Evolutionary conservation across 768 basidiomycete species (phyloP).

Genomic region (Boletus vermiculosoides): DNA sequence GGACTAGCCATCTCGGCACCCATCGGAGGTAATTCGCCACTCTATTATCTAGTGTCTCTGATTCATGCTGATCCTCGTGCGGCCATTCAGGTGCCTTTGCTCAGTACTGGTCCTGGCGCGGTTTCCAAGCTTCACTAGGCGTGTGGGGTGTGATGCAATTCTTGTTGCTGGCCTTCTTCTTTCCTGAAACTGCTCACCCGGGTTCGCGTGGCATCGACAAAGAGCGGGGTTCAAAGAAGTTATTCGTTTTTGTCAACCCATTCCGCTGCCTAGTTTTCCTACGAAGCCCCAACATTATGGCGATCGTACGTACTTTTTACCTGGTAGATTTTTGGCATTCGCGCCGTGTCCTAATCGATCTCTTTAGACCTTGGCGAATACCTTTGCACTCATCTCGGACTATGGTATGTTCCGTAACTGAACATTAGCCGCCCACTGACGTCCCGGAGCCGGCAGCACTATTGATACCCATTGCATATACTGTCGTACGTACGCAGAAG

Average conservation of each 20-base stretch:
- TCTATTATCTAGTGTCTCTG: neutral
- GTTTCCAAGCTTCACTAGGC: slow-evolving; percentile 51
- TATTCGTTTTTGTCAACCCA: slow-evolving; percentile 57
- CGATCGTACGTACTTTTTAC: slow-evolving; percentile 42
- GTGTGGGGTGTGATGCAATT: slow-evolving; percentile 40
- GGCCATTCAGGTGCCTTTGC: slow-evolving; percentile 42
- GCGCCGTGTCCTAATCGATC: neutral
- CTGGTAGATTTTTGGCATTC: neutral
- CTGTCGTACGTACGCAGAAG: slow-evolving; percentile 46
- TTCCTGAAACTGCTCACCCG: slow-evolving; percentile 73
- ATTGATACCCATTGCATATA: slow-evolving; percentile 62
- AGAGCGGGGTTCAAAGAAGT: slow-evolving; percentile 17
- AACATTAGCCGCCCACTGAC: neutral
- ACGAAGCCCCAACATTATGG: slow-evolving; percentile 57
- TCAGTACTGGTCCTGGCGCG: slow-evolving; percentile 65
- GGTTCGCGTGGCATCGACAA: slow-evolving; percentile 55
- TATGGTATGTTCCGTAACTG: slow-evolving; percentile 33
- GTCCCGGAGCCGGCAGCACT: slow-evolving; percentile 31
- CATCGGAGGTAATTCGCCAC: slow-evolving; percentile 42
- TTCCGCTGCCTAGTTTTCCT: slow-evolving; percentile 50
- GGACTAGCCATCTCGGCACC: slow-evolving; percentile 64
- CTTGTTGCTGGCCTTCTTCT: slow-evolving; percentile 39
- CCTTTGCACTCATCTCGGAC: slow-evolving; percentile 27
- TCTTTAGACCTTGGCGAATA: slow-evolving; percentile 44
- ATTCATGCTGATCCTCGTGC: neutral